Evolutionary conservation across 805 yeast genomes (phyloP).

Genomic region (Myxozyma vanderwaltii): DNA sequence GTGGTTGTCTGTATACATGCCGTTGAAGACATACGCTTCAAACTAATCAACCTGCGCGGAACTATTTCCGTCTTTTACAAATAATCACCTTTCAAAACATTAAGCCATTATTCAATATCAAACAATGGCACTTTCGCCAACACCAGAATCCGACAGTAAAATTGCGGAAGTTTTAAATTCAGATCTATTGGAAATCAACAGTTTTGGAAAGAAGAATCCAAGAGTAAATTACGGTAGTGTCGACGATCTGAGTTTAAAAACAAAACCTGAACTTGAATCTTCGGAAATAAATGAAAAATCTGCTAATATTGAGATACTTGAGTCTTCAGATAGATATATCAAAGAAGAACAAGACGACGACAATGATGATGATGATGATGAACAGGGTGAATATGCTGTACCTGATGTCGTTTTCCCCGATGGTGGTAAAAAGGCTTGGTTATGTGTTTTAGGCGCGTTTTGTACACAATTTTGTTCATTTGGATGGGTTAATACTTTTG

Average conservation of each 20-base stretch:
- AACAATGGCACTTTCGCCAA: too few relatives aligned
- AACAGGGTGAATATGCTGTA: background rate
- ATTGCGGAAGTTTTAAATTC: background rate
- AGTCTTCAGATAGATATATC: background rate
- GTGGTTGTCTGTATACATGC: too few relatives aligned
- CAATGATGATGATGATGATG: background rate
- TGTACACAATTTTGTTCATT: conserved; percentile 59
- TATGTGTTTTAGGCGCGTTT: conserved; percentile 57
- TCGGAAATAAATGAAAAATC: background rate
- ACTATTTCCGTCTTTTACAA: too few relatives aligned
- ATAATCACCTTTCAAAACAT: too few relatives aligned
- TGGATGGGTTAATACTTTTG: conserved; percentile 50
- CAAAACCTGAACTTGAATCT: background rate
- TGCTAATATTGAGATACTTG: background rate
- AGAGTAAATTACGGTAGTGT: conserved; percentile 1
- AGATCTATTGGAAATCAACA: background rate
- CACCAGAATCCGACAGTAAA: background rate
- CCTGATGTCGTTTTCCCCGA: conserved; percentile 47
- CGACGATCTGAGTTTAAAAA: conserved; percentile 4
- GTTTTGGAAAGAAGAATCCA: background rate
- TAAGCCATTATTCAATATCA: too few relatives aligned
- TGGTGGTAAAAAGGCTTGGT: conserved; percentile 59
- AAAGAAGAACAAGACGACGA: background rate
- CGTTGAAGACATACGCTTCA: too few relatives aligned
- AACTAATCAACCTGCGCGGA: too few relatives aligned